phyloP scores from a whole-genome alignment of 805 yeast genomes.

The Candida ponderosae region DNA sequence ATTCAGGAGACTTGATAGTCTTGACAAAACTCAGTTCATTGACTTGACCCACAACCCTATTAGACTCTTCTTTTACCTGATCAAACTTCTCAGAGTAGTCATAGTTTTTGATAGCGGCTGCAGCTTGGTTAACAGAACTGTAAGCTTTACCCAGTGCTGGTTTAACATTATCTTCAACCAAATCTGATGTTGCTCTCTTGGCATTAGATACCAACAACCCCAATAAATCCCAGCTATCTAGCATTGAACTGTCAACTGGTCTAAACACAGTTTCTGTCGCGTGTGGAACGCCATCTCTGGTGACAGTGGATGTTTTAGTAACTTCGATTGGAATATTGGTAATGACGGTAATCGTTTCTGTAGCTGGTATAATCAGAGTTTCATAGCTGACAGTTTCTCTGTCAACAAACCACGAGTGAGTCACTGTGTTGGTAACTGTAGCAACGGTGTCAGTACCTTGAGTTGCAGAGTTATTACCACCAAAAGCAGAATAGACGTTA shows the following conservation, averaged over 20 bases:
- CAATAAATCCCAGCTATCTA: background rate
- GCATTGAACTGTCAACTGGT: background rate
- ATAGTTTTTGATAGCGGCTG: background rate
- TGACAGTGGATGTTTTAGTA: background rate
- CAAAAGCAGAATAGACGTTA: constrained; percentile 1
- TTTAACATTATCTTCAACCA: too few species aligned
- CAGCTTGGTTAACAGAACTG: background rate
- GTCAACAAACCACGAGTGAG: background rate
- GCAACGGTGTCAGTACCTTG: too few species aligned
- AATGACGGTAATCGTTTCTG: background rate
- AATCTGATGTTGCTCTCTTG: background rate
- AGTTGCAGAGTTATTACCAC: too few species aligned
- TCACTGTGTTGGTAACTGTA: background rate
- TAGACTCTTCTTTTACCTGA: too few species aligned
- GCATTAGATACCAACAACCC: too few species aligned
- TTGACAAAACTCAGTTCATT: too few species aligned
- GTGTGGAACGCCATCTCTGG: too few species aligned
- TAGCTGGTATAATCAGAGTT: background rate
- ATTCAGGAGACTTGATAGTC: too few species aligned
- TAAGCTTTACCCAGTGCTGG: background rate
- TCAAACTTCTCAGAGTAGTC: background rate
- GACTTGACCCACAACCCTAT: too few species aligned
- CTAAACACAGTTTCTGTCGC: too few species aligned
- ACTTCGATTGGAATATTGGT: too few species aligned
- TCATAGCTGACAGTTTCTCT: background rate